phyloP scores from a whole-genome alignment of 768 basidiomycete species.

The Lactifluus pinguis region DNA sequence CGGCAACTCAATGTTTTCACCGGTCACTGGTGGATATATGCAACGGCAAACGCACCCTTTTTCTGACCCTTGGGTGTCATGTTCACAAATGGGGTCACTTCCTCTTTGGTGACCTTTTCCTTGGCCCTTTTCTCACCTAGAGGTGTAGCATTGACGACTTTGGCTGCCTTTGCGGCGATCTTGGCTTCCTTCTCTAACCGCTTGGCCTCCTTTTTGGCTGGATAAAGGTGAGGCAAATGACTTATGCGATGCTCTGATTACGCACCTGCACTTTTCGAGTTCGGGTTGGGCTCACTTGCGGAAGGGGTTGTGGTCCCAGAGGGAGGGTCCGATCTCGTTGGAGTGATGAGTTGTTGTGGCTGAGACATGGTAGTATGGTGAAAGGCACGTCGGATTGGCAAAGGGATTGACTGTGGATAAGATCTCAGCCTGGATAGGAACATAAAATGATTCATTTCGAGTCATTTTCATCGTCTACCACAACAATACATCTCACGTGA shows the following conservation, averaged over 20 bases:
- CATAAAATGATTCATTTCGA: not conserved
- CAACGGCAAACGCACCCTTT: constrained; percentile 53
- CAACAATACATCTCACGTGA: too few relatives aligned
- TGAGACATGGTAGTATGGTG: constrained; percentile 20
- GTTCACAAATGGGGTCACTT: constrained; percentile 75
- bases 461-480: not conserved
- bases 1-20: not conserved
- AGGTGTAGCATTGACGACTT: constrained; percentile 35
- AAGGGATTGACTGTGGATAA: constrained; percentile 22
- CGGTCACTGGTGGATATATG: not conserved
- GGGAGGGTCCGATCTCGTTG: constrained; percentile 6
- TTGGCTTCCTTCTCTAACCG: constrained; percentile 72
- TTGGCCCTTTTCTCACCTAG: constrained; percentile 62
- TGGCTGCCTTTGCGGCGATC: constrained; percentile 54
- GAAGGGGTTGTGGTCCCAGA: constrained; percentile 9
- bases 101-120: constrained; percentile 66
- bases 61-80: constrained; percentile 85
- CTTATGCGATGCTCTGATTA: not conserved
- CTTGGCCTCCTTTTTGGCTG: constrained; percentile 84
- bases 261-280: constrained; percentile 36
- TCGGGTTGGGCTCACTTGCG: constrained; percentile 15
- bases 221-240: not conserved
- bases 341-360: not conserved
- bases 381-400: not conserved
- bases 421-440: constrained; percentile 21